A percentile compares a stretch with the other conserved stretches of the same genome.
Conservation (phyloP, 352 stramenopile species). For the Aphanomyces euteiches region DNA sequence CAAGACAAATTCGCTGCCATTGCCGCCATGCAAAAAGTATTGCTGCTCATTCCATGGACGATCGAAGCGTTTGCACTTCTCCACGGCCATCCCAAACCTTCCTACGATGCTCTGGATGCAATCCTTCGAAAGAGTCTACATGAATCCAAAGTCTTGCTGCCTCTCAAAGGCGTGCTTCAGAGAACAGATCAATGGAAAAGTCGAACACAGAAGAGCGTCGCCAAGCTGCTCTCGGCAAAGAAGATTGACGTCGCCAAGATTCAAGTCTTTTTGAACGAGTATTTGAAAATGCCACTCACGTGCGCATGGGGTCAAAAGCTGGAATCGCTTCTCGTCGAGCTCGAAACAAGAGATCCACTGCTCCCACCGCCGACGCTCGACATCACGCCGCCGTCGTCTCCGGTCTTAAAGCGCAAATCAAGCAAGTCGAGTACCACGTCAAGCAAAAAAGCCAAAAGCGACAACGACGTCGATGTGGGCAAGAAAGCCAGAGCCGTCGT, state of each 20-base stretch:
- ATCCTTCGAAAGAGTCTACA: conserved; percentile 67
- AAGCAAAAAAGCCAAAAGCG: not conserved
- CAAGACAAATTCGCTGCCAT: conserved; percentile 71
- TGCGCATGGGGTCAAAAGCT: conserved; percentile 43
- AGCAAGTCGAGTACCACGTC: not conserved
- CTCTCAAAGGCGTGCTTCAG: conserved; percentile 66
- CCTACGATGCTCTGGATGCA: conserved; percentile 50
- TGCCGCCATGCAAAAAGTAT: conserved; percentile 52
- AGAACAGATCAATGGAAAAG: conserved; percentile 79
- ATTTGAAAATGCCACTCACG: conserved; percentile 82
- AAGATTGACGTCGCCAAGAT: conserved; percentile 56
- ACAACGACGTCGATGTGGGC: not conserved
- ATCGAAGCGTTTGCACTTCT: conserved; percentile 68
- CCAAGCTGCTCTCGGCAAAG: conserved; percentile 26
- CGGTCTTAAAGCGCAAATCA: conserved; percentile 9
- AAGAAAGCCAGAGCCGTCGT: not conserved
- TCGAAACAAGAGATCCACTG: conserved; percentile 10
- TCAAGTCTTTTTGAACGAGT: conserved; percentile 81
- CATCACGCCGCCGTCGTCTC: conserved; percentile 24
- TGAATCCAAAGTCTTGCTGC: conserved; percentile 55
- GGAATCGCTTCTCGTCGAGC: conserved; percentile 29
- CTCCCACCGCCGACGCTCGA: conserved; percentile 12
- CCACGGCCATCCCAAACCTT: conserved; percentile 60
- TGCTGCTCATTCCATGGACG: conserved; percentile 68
- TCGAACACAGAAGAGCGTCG: conserved; percentile 68